phyloP scores from a whole-genome alignment of 2,329 filamentous ascomycete species.

The Pseudomassariella vexata region DNA sequence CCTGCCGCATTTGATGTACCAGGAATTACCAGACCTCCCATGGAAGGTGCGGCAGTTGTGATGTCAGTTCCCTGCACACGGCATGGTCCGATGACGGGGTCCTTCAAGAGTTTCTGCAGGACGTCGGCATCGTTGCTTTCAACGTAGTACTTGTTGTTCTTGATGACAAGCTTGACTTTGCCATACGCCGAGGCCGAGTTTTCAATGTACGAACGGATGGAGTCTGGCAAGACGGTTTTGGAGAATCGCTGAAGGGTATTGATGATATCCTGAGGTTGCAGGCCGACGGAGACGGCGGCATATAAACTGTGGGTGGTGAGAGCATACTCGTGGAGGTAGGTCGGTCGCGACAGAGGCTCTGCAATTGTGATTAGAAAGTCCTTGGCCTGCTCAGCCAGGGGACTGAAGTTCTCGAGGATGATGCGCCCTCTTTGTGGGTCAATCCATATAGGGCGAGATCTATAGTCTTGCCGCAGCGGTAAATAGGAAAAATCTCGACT shows the following conservation, averaged over 20 bases:
- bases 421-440: conserved; percentile 81
- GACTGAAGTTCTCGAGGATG: conserved; percentile 90
- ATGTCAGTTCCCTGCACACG: conserved; percentile 68
- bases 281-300: conserved; percentile 89
- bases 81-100: conserved; percentile 73
- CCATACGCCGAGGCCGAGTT: conserved; percentile 86
- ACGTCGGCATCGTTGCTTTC: conserved; percentile 86
- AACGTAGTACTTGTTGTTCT: conserved; percentile 90
- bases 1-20: conserved; percentile 92
- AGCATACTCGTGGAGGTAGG: conserved; percentile 88
- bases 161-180: conserved; percentile 90
- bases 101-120: conserved; percentile 79
- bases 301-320: conserved; percentile 91
- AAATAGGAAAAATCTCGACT: conserved; percentile 72
- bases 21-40: conserved; percentile 83
- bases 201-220: conserved; percentile 70
- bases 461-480: conserved; percentile 79
- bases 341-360: conserved; percentile 84
- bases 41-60: conserved; percentile 76
- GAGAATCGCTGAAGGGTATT: conserved; percentile 81
- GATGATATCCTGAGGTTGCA: conserved; percentile 85
- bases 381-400: conserved; percentile 78
- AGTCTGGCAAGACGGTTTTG: conserved; percentile 80
- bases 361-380: conserved; percentile 95
- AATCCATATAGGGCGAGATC: conserved; percentile 88